These are phyloP conservation scores for Fusarium continuum DNA, from an alignment of 2,329 filamentous ascomycete species.

Conservation along the genomic window DNA sequence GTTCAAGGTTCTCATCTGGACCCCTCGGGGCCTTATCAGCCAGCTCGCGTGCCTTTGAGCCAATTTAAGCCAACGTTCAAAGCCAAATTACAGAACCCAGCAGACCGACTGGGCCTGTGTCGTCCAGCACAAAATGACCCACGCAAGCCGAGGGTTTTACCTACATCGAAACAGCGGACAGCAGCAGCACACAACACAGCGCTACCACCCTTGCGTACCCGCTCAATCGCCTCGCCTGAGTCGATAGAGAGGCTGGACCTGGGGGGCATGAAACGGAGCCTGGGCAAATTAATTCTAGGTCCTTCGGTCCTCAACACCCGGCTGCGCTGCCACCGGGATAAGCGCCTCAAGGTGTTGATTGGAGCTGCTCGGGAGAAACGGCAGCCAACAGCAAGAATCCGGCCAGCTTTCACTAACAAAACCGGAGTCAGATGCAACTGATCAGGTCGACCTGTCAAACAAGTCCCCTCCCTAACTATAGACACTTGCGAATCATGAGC, in stretches of 20 bases:
- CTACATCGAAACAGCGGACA: slow-evolving; percentile 4
- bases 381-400: slow-evolving; percentile 23
- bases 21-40: slow-evolving; percentile 1
- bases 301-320: not conserved
- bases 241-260: slow-evolving; percentile 17
- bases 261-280: slow-evolving; percentile 28
- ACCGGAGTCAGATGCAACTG: slow-evolving; percentile 1
- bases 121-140: slow-evolving; percentile 17
- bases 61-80: slow-evolving; percentile 27
- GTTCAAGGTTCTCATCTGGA: slow-evolving; percentile 8
- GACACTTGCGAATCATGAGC: not conserved
- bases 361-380: slow-evolving; percentile 34
- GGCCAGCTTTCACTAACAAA: slow-evolving; percentile 9
- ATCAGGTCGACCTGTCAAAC: not conserved
- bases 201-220: slow-evolving; percentile 25
- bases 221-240: slow-evolving; percentile 31
- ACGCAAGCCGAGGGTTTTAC: slow-evolving; percentile 21
- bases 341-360: slow-evolving; percentile 9
- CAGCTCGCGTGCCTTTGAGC: slow-evolving; percentile 32
- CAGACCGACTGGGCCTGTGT: slow-evolving; percentile 20
- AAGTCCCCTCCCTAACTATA: not conserved
- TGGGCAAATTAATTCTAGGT: slow-evolving; percentile 40
- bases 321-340: slow-evolving; percentile 25
- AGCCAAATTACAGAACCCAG: slow-evolving; percentile 23
- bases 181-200: slow-evolving; percentile 6